phyloP scores from a whole-genome alignment of 2,329 filamentous ascomycete species.

The Mycogone perniciosa region DNA sequence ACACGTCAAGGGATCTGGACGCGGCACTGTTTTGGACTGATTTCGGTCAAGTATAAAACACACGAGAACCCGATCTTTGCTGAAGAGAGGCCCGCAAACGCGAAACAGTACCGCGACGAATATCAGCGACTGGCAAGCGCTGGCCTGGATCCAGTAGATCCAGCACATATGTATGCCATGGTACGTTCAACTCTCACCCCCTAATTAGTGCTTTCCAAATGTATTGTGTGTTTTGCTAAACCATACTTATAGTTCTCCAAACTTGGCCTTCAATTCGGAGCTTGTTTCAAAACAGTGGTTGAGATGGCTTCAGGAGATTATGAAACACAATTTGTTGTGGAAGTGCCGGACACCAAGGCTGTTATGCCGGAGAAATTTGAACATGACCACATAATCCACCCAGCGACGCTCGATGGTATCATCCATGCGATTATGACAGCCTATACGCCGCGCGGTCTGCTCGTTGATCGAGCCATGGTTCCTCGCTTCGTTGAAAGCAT shows the following conservation, averaged over 20 bases:
- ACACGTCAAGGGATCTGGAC: not conserved
- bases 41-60: not conserved
- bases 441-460: too few species aligned
- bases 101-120: not conserved
- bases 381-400: not conserved
- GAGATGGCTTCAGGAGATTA: not conserved
- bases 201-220: not conserved
- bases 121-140: not conserved
- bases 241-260: not conserved
- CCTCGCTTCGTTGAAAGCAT: too few species aligned
- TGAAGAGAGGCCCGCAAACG: not conserved
- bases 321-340: not conserved
- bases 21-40: not conserved
- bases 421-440: too few species aligned
- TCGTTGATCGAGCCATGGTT: too few species aligned
- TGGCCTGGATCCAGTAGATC: not conserved
- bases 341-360: not conserved
- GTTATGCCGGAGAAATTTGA: not conserved
- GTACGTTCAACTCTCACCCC: not conserved
- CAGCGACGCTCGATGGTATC: not conserved
- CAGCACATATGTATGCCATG: not conserved
- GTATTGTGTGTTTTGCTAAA: not conserved
- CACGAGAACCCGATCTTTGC: not conserved
- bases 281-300: not conserved
- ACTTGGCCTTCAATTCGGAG: not conserved